phyloP scores from a whole-genome alignment of 202 grass and related monocot species.

The Cymbopogon flexuosus region DNA sequence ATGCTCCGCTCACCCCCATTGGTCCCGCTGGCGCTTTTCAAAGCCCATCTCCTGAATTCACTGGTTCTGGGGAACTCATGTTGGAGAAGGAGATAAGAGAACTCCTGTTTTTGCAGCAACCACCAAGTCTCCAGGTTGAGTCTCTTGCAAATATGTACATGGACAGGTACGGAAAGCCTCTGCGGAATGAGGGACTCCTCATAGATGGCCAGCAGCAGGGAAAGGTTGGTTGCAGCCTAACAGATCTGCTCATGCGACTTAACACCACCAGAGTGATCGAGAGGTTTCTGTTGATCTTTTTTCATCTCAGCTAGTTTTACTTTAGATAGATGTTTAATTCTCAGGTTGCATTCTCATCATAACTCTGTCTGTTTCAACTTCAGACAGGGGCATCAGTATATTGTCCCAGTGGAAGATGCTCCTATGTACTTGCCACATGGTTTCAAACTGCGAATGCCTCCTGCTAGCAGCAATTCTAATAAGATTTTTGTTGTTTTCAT shows the following conservation, averaged over 20 bases:
- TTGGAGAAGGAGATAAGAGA: slow-evolving; percentile 57
- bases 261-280: slow-evolving; percentile 38
- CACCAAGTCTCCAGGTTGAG: slow-evolving; percentile 28
- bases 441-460: slow-evolving; percentile 8
- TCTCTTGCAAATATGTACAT: slow-evolving; percentile 41
- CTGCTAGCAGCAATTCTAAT: slow-evolving; percentile 28
- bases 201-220: slow-evolving; percentile 46
- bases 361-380: slow-evolving; percentile 13
- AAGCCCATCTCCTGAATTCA: slow-evolving; percentile 20
- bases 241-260: slow-evolving; percentile 41
- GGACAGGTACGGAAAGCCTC: slow-evolving; percentile 36
- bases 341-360: slow-evolving; percentile 10
- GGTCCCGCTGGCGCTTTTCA: not conserved
- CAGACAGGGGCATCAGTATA: slow-evolving; percentile 38
- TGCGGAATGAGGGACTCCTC: slow-evolving; percentile 35
- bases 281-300: slow-evolving; percentile 38
- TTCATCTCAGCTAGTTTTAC: slow-evolving; percentile 4
- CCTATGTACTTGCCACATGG: slow-evolving; percentile 25
- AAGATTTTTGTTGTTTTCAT: slow-evolving; percentile 59
- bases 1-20: not conserved
- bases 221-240: slow-evolving; percentile 36
- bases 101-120: slow-evolving; percentile 20
- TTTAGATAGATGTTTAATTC: slow-evolving; percentile 2
- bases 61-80: slow-evolving; percentile 32
- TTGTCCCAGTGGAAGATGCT: slow-evolving; percentile 51